Base-by-base conservation (phyloP, 768 basidiomycete genomes). In the Phanerochaete sordida region DNA sequence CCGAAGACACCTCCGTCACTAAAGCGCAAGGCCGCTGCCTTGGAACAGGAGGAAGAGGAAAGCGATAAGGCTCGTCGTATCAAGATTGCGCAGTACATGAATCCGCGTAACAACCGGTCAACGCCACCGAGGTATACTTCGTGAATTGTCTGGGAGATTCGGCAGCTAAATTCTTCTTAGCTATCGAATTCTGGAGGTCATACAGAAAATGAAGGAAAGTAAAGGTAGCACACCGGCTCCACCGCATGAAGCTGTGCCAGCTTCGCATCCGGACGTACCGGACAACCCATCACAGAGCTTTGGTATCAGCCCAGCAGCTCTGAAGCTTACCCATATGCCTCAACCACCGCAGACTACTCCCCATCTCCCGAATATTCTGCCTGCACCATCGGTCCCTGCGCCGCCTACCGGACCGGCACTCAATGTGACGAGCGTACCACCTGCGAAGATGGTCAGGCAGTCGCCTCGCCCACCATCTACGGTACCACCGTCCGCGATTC, bases 71-170 rank as follows among this genome's bases (percentile, higher is more conserved):
- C 83, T 28, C 83, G 88, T 49, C 81, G 86, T 53, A 76, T 80
- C 23, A 90, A 91, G 78, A 83, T 94, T 57, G 81, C 90, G 76
- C 82, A 88, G 57, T 90, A 86, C 74, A 90, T 91, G 90, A 84
- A 84, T 54, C 88, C 90, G 11, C 80, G 64, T 75, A 74, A 61
- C 73, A 83, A 69, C 66, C 76, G 64, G 23, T 75, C 81, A 58
- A 66, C 72, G 56, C 73, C 76, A 19, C 81, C 85, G 50, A 84
- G 72, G 86, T 87, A 74, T 54, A 70, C 70, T 46, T 45, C 45
- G 24, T 64, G 43, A 5, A 35, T 35, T 35, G 26, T 31, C 28
- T 21, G 24, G 21, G 55, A 15, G 43, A 27, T 26, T 15, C 31
- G 59, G 49, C n/a, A n/a, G n/a, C 63, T 46, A 49, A 58, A 19